phyloP scores from a whole-genome alignment of 805 yeast genomes.

The Candida qinlingensis region DNA sequence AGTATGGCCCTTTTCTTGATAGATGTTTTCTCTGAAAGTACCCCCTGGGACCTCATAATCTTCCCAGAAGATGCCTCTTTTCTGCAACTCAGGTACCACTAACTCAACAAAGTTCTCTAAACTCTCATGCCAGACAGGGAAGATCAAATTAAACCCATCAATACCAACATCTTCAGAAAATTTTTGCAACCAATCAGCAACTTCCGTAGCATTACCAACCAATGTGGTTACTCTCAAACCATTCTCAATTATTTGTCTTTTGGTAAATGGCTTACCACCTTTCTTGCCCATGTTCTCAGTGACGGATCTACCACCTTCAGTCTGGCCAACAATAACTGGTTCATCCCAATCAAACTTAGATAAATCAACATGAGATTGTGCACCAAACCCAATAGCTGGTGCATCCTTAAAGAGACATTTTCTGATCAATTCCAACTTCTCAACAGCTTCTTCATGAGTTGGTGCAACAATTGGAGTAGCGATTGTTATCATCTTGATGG shows the following conservation, averaged over 20 bases:
- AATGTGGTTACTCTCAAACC: slow-evolving; percentile 29
- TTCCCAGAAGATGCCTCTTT: slow-evolving; percentile 31
- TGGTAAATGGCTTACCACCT: slow-evolving; percentile 18
- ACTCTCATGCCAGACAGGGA: slow-evolving; percentile 32
- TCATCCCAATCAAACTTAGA: slow-evolving; percentile 25
- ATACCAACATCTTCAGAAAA: slow-evolving; percentile 36
- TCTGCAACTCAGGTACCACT: slow-evolving; percentile 32
- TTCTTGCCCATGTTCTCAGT: slow-evolving; percentile 25
- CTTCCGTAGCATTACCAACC: slow-evolving; percentile 32
- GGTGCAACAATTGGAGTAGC: slow-evolving; percentile 33
- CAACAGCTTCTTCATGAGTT: slow-evolving; percentile 37
- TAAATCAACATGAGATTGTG: slow-evolving; percentile 40
- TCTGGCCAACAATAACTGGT: slow-evolving; percentile 29
- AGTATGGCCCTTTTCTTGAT: slow-evolving; percentile 24
- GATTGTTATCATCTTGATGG: slow-evolving; percentile 34
- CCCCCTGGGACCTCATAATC: slow-evolving; percentile 35
- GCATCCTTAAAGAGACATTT: slow-evolving; percentile 35
- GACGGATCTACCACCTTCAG: slow-evolving; percentile 32
- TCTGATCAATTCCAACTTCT: slow-evolving; percentile 25
- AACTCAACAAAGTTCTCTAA: slow-evolving; percentile 34
- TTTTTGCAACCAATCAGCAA: slow-evolving; percentile 34
- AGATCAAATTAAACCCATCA: slow-evolving; percentile 39
- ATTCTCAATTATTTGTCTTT: slow-evolving; percentile 27
- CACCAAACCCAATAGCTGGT: slow-evolving; percentile 39
- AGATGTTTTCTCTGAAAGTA: slow-evolving; percentile 33